Evolutionary conservation across 2,329 filamentous ascomycete species (phyloP).

Genomic region (Pestalotiopsis sp.): DNA sequence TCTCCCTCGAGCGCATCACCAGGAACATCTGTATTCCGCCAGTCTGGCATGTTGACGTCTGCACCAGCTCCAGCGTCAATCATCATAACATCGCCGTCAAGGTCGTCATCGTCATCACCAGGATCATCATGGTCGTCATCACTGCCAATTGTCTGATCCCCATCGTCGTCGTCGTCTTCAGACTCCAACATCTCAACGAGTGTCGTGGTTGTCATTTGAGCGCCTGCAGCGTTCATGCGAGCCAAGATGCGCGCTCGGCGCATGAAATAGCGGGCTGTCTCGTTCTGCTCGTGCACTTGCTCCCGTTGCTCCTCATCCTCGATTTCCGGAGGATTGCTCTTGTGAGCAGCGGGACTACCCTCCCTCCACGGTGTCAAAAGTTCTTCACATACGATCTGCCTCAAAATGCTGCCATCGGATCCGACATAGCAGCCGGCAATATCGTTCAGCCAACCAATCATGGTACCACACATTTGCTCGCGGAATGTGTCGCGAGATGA

Average conservation of each 20-base stretch:
- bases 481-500: constrained; percentile 93
- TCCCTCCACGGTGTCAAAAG: constrained; percentile 84
- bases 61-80: constrained; percentile 51
- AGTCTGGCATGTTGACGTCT: constrained; percentile 50
- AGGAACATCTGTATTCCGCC: constrained; percentile 40
- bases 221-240: constrained; percentile 16
- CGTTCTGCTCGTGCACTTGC: constrained; percentile 32
- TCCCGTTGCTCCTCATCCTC: constrained; percentile 77
- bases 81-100: constrained; percentile 57
- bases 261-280: constrained; percentile 34
- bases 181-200: constrained; percentile 38
- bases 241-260: constrained; percentile 36
- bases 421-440: constrained; percentile 89
- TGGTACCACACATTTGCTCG: constrained; percentile 97
- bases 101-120: constrained; percentile 65
- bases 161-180: constrained; percentile 42
- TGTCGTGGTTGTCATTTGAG: constrained; percentile 12
- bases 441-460: constrained; percentile 94
- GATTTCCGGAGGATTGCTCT: constrained; percentile 73
- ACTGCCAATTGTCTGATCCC: constrained; percentile 34
- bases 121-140: constrained; percentile 61
- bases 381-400: constrained; percentile 86
- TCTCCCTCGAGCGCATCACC: constrained; percentile 74
- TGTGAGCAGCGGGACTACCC: constrained; percentile 82
- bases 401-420: constrained; percentile 75